Base-by-base conservation (phyloP, 2,329 filamentous ascomycete species). In the Aureobasidium leucospermi region DNA sequence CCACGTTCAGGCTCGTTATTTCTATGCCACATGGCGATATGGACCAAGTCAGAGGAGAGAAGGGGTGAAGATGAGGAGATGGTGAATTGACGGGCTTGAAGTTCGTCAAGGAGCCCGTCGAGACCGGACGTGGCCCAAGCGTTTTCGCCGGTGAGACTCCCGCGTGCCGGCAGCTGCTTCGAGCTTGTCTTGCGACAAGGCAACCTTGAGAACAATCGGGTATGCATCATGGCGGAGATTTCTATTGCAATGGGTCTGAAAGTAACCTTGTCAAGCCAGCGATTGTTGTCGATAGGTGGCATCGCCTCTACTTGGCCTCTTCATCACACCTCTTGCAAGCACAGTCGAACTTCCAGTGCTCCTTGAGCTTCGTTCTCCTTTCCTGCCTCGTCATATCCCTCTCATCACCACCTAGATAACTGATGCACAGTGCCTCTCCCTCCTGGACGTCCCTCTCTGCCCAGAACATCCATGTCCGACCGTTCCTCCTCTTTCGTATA, bases 381-480 rank as follows among this genome's bases (percentile, higher is more conserved):
- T 73, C 70, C 3, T 60, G 66, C 6, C 72, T 62, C 45, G 64
- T 67, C 67, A 75, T 52, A 45, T 69, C 70, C 63, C 72, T 71
- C 65, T 79, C 77, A 63, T 79, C 77, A 7, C 76, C 76, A 31
- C 77, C 77, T 46, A 79, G 58, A 67, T 79, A 79, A 39, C 72
- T 77, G 61, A 79, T 79, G 59, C 74, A 77, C 63, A 78, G 64
- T 66, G 79, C 71, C 39, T 76, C 73, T 0, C 76, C 76, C 8
- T 63, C 58, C 48, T 58, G 47, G 2, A 79, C 67, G 36, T 74
- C 70, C 60, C 65, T 63, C 0, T 62, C 69, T 2, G 73, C 66
- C 41, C 67, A 64, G 55, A 79, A 79, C 43, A 67, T 60, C 77
- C 77, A 79, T 28, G 49, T 61, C 39, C 74, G 64, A 0, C 76